Evolutionary conservation across 768 basidiomycete genomes (phyloP), one percentile per base, ranked within the genome.

Genomic region (Boletus bicolor): DNA sequence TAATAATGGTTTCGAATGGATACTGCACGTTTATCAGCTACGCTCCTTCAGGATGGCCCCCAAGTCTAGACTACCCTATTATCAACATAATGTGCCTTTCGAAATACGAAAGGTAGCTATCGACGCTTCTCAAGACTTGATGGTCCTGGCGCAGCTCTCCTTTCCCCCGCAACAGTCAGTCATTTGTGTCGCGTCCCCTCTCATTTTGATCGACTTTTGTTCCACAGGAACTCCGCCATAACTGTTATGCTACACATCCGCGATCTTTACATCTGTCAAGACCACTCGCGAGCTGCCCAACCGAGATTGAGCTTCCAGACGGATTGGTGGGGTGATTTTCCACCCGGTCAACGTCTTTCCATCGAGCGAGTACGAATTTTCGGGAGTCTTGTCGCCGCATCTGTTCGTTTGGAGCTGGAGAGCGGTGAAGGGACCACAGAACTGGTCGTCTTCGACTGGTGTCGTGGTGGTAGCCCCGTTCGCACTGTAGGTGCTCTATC

Each of bases 261-360:
- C 55, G 74, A 83, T 64, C 67, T 85, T 49, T 79, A 78, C 73
- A 73, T 73, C n/a, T 82, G 81, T 55, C 78, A 75, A 53, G 81
- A 81, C 61, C 83, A 86, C 62, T 72, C 77, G 32, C 72, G 68
- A 48, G 78, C 81, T 30, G 42, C 59, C 38, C 66, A 72, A 36
- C 59, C 68, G 17, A 58, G 62, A 26, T 52, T 72, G 34, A 62
- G 55, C 32, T 70, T 68, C 42, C 70, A 61, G 50, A 73, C 72
- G 11, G 70, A 71, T 36, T 73, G 70, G 70, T 73, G 72, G 70
- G 72, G 70, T 3, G 46, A 64, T 34, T 58, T 68, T 28, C 64
- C 70, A 49, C 63, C 71, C 0, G 70, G 70, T 28, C 70, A 71
- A n/a, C 70, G 72, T 24, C 61, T 71, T 45, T 62, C 65, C 7